Conservation (phyloP, 2,329 filamentous ascomycete species). For the Fusarium piperis region DNA sequence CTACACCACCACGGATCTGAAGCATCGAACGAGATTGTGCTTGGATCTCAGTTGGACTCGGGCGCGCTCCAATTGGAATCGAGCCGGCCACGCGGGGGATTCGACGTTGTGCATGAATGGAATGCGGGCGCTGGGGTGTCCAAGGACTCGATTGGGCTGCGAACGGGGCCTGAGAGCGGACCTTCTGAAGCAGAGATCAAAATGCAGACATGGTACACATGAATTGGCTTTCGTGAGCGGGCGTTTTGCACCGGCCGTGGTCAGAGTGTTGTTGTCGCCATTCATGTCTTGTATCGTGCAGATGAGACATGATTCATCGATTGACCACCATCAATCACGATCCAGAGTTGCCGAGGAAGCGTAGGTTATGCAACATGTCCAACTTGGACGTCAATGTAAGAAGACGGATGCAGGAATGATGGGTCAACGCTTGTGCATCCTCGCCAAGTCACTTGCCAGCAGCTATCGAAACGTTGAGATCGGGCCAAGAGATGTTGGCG, state of each 20-base stretch:
- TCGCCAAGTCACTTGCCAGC: neutral
- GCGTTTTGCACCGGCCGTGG: constrained; percentile 2
- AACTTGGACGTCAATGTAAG: neutral
- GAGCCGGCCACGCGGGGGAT: constrained; percentile 25
- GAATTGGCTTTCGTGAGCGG: constrained; percentile 1
- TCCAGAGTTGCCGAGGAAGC: neutral
- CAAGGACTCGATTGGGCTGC: constrained; percentile 11
- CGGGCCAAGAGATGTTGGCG: neutral
- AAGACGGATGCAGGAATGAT: constrained; percentile 1
- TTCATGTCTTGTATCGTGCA: constrained; percentile 2
- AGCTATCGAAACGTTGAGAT: neutral
- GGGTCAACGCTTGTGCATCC: neutral
- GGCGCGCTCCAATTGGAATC: constrained; percentile 35
- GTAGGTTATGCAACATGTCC: constrained; percentile 8
- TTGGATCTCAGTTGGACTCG: constrained; percentile 21
- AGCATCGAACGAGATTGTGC: constrained; percentile 7
- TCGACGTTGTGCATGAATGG: constrained; percentile 33
- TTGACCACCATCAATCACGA: constrained; percentile 11
- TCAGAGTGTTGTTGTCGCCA: constrained; percentile 9
- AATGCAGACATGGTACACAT: neutral
- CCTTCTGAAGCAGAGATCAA: neutral
- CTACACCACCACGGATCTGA: constrained; percentile 4
- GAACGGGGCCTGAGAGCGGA: constrained; percentile 19
- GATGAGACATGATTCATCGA: constrained; percentile 2
- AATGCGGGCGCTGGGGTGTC: constrained; percentile 18